A percentile compares a stretch with the other conserved stretches of the same genome.
phyloP scores from a whole-genome alignment of 2,329 filamentous ascomycete genomes.

The Chaetomiaceae sp. region DNA sequence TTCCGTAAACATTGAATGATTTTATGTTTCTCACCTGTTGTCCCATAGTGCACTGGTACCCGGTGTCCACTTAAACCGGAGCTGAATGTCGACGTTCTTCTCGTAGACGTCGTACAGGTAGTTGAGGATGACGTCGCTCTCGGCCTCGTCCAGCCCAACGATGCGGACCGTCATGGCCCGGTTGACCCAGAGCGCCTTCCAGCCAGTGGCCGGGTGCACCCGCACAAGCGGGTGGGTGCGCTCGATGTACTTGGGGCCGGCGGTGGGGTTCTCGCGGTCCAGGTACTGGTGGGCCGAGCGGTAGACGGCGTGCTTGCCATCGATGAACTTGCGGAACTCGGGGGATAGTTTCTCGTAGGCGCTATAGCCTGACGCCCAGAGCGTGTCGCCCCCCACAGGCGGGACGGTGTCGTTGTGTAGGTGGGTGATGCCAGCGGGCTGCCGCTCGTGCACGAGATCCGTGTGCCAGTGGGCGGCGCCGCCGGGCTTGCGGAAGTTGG shows the following conservation, averaged over 20 bases:
- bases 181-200: constrained; percentile 8
- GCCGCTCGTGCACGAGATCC: constrained; percentile 5
- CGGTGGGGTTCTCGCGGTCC: constrained; percentile 2
- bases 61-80: constrained; percentile 3
- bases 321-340: constrained; percentile 4
- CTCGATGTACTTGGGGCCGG: constrained; percentile 1
- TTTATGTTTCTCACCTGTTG: constrained; percentile 2
- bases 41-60: constrained; percentile 2
- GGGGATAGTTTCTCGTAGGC: constrained; percentile 7
- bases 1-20: neutral
- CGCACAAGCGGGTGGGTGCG: constrained; percentile 1
- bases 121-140: constrained; percentile 3
- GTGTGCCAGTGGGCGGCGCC: constrained; percentile 3
- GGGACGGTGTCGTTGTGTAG: constrained; percentile 6
- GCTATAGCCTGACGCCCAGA: constrained; percentile 5
- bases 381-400: constrained; percentile 3
- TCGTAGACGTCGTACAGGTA: constrained; percentile 2
- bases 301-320: constrained; percentile 5
- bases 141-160: constrained; percentile 3
- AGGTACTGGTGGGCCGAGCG: constrained; percentile 4
- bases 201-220: constrained; percentile 2
- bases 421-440: constrained; percentile 3
- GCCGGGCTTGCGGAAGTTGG: constrained; percentile 7
- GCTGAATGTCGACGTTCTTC: constrained; percentile 4
- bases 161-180: constrained; percentile 2